Conservation (phyloP, 2,329 filamentous ascomycete species). For the Cordyceps pruinosa region DNA sequence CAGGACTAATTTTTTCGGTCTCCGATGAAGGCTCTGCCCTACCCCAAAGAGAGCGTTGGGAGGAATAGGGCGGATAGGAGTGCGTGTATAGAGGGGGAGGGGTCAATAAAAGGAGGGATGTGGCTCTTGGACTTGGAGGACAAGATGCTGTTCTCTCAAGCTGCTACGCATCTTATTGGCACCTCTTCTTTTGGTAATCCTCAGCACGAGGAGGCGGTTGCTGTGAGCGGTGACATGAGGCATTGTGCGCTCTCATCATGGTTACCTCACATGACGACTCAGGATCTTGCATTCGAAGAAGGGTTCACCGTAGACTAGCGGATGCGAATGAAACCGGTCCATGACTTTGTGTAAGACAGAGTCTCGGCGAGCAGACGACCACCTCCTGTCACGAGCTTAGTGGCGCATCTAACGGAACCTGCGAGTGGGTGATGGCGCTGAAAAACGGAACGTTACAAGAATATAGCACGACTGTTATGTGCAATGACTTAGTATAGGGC, state of each 20-base stretch:
- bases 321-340: background rate
- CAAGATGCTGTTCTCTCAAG: background rate
- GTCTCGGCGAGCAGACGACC: background rate
- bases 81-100: background rate
- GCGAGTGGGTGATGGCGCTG: background rate
- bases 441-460: background rate
- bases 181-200: background rate
- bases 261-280: background rate
- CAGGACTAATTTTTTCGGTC: background rate
- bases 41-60: background rate
- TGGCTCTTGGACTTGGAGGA: background rate
- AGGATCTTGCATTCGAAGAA: background rate
- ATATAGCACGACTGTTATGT: background rate
- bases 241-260: background rate
- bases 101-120: background rate
- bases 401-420: background rate
- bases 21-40: background rate
- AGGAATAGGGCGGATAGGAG: background rate
- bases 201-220: background rate
- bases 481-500: background rate
- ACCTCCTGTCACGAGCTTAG: background rate
- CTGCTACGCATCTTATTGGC: background rate
- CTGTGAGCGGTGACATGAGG: background rate
- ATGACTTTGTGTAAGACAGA: background rate
- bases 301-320: background rate